phyloP scores from a whole-genome alignment of 164 flowering plant genomes.

The Liquidambar formosana region DNA sequence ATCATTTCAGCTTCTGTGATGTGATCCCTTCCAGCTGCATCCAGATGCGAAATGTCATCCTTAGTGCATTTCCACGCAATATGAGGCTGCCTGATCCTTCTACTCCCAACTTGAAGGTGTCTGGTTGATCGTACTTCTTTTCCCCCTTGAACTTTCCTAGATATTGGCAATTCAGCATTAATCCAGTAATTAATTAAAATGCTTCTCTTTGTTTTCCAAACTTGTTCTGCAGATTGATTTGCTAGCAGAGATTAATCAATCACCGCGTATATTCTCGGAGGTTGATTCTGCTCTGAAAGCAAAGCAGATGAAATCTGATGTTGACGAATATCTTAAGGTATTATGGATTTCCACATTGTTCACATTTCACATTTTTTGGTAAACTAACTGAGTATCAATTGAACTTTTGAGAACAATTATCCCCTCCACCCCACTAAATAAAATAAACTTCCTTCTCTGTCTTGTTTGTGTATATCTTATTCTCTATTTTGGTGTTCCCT shows the following conservation, averaged over 20 bases:
- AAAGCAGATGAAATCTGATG: slow-evolving; percentile 83
- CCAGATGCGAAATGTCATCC: slow-evolving; percentile 97
- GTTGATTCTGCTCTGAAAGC: slow-evolving; percentile 88
- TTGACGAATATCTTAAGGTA: slow-evolving; percentile 96
- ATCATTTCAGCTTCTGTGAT: slow-evolving; percentile 98
- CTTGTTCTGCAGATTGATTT: slow-evolving; percentile 73
- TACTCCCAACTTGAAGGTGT: slow-evolving; percentile 94
- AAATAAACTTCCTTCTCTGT: too few relatives aligned
- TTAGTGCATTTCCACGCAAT: slow-evolving; percentile 97
- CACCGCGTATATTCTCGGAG: slow-evolving; percentile 86
- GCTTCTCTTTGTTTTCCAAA: neutral
- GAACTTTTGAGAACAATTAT: too few relatives aligned
- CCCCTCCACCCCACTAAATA: too few relatives aligned
- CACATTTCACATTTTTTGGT: neutral
- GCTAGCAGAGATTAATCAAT: slow-evolving; percentile 75
- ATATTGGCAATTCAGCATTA: neutral
- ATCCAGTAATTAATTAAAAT: neutral
- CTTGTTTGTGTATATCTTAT: neutral
- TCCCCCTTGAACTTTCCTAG: neutral
- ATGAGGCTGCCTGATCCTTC: slow-evolving; percentile 99
- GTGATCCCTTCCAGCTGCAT: slow-evolving; percentile 97
- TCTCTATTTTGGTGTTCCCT: neutral
- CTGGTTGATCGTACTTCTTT: too few relatives aligned
- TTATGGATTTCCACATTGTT: neutral
- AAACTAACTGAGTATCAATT: too few relatives aligned